A percentile compares a stretch with the other conserved stretches of the same genome.
These are phyloP conservation scores for Allium cepa DNA, from an alignment of 106 monocot genomes.

Conservation along the genomic window DNA sequence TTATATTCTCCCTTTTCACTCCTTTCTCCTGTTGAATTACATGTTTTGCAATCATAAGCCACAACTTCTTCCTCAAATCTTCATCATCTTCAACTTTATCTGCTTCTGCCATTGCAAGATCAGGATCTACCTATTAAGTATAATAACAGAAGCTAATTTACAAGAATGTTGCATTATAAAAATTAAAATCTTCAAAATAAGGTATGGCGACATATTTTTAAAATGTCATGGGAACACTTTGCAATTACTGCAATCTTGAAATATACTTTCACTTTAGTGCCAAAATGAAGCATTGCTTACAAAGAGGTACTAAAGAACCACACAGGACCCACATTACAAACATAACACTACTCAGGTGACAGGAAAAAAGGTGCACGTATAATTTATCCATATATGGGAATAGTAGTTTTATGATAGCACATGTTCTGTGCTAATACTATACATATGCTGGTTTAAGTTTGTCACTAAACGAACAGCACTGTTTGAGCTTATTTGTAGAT, in stretches of 20 bases:
- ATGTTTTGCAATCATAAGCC: conserved; percentile 99
- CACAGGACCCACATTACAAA: no score
- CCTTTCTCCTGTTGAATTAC: conserved; percentile 97
- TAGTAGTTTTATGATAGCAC: no score
- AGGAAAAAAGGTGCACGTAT: no score
- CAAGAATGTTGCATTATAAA: background rate
- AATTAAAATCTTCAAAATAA: background rate
- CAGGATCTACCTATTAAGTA: conserved; percentile 69
- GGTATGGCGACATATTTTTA: background rate
- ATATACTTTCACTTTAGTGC: background rate
- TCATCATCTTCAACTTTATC: conserved; percentile 99
- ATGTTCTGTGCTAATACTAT: no score
- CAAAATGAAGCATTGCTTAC: background rate
- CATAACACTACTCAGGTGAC: no score
- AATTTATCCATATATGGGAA: no score
- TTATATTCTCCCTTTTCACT: conserved; percentile 95
- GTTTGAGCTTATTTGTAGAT: no score
- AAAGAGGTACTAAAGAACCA: no score
- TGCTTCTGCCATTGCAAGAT: conserved; percentile 99
- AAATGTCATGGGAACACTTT: background rate
- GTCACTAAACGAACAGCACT: no score
- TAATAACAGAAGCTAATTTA: background rate
- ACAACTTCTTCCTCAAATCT: conserved; percentile 87
- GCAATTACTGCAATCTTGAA: conserved; percentile 5
- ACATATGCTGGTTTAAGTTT: no score